Base-by-base conservation (phyloP, 768 basidiomycete species). In the Cantharellus cinnabarinus region DNA sequence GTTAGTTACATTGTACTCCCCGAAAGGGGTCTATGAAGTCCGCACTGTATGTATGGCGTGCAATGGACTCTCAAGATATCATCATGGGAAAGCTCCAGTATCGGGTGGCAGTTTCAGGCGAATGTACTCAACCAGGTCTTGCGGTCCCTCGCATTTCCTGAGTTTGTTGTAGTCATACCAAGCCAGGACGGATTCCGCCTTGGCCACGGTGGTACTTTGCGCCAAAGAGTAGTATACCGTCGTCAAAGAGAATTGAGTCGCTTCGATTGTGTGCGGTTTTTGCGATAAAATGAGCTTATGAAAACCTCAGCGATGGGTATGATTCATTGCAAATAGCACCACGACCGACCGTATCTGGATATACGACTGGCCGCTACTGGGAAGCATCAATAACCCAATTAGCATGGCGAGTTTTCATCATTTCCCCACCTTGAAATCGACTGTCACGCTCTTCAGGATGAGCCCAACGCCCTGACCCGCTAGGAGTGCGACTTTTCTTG, bases 161-260 rank as follows among this genome's bases (percentile, higher is more conserved):
- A 58, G 53, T 3, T n/a, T 42, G 7, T 60, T 56, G 48, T 60
- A 60, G 41, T 60, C 56, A 42, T 60, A 60, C 59, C 59, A 60
- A 4, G 57, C 59, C 38, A 53, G 57, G 4, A 60, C 55, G 5
- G 59, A 50, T 42, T 57, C 54, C 5, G 59, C 59, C 7, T 37
- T 60, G 29, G 39, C 42, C 3, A 60, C 59, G 5, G 55, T 42
- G 15, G 14, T 34, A 5, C 40, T 15, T 41, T 60, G 59, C 10
- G 57, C 20, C 35, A 37, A 50, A 20, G 56, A 57, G 42, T 60
- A 60, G 5, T 41, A 37, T 4, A 60, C 4, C 15, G 56, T 42
- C 5, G 38, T 39, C 3, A 57, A 37, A 29, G 41, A 40, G 48
- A 60, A 60, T 4, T 57, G 56, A 1, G 59, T 60, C 4, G 59